Evolutionary conservation across 441 rosid genomes (phyloP).

Genomic region (Omphalea diandra): DNA sequence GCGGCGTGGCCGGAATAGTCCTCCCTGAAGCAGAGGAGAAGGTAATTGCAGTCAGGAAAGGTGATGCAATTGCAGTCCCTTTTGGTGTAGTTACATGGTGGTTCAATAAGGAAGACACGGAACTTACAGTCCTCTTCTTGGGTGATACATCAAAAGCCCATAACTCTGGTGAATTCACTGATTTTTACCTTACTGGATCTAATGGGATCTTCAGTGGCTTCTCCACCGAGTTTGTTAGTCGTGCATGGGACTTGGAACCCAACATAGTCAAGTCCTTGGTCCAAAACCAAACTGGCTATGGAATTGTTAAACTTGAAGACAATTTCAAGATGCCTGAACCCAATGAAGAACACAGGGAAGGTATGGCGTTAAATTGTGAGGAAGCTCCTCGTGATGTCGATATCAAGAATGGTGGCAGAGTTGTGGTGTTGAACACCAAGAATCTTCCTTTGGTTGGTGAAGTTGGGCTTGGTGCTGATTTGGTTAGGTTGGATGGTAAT

Average conservation of each 20-base stretch:
- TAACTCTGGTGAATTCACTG: conserved; percentile 71
- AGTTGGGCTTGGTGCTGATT: conserved; percentile 88
- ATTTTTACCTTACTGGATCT: conserved; percentile 64
- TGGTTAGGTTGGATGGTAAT: conserved; percentile 59
- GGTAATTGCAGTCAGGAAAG: conserved; percentile 61
- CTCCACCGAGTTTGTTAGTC: conserved; percentile 60
- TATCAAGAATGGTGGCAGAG: conserved; percentile 70
- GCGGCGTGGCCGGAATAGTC: conserved; percentile 77
- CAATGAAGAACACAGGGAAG: conserved; percentile 43
- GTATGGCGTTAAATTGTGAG: conserved; percentile 68
- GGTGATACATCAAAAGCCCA: conserved; percentile 78
- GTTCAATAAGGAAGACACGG: conserved; percentile 65
- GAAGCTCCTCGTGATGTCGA: conserved; percentile 85
- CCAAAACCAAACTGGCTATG: conserved; percentile 46
- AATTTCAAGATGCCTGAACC: conserved; percentile 62
- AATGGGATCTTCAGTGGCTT: conserved; percentile 80
- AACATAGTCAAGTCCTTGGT: conserved; percentile 44
- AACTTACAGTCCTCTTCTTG: conserved; percentile 63
- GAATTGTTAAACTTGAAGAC: conserved; percentile 60
- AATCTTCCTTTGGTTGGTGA: conserved; percentile 79
- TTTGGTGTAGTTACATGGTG: conserved; percentile 92
- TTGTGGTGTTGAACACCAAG: conserved; percentile 76
- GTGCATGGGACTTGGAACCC: conserved; percentile 69
- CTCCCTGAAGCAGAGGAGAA: conserved; percentile 82
- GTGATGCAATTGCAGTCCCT: conserved; percentile 86